phyloP scores from a whole-genome alignment of 1,139 yeast genomes.

The Yamadazyma sp. region DNA sequence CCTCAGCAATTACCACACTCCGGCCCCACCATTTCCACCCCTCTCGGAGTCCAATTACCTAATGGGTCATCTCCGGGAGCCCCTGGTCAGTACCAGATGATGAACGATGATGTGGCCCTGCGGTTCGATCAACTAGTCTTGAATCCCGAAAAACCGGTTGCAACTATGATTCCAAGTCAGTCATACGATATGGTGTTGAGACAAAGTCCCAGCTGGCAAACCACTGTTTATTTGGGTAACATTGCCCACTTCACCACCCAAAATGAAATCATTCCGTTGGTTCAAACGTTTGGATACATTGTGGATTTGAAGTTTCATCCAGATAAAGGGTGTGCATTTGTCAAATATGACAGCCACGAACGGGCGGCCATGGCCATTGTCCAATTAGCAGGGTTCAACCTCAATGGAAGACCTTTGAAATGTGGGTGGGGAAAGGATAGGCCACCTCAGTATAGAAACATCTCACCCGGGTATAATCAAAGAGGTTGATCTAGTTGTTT shows the following conservation, averaged over 20 bases:
- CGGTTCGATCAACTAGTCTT: neutral
- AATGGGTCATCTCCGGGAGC: neutral
- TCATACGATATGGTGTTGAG: constrained; percentile 69
- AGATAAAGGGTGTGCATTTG: constrained; percentile 83
- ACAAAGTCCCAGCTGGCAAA: constrained; percentile 80
- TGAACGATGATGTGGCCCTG: neutral
- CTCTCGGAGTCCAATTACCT: neutral
- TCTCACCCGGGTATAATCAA: constrained; percentile 2
- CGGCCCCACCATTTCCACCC: neutral
- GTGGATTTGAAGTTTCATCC: constrained; percentile 80
- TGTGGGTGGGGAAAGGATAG: constrained; percentile 79
- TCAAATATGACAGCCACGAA: constrained; percentile 82
- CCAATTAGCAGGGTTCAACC: constrained; percentile 69
- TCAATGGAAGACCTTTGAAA: constrained; percentile 77
- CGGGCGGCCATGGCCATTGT: constrained; percentile 87
- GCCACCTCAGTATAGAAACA: constrained; percentile 8
- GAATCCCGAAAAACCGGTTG: neutral
- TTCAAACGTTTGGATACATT: constrained; percentile 79
- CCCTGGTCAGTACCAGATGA: neutral
- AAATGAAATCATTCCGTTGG: constrained; percentile 69
- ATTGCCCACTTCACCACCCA: constrained; percentile 75
- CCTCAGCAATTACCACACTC: too few species aligned
- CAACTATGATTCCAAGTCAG: constrained; percentile 24
- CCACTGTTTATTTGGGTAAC: constrained; percentile 89
- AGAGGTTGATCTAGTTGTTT: constrained; percentile 3